Evolutionary conservation across 2,329 filamentous ascomycete species (phyloP).

Genomic region (Ascomycota sp.): DNA sequence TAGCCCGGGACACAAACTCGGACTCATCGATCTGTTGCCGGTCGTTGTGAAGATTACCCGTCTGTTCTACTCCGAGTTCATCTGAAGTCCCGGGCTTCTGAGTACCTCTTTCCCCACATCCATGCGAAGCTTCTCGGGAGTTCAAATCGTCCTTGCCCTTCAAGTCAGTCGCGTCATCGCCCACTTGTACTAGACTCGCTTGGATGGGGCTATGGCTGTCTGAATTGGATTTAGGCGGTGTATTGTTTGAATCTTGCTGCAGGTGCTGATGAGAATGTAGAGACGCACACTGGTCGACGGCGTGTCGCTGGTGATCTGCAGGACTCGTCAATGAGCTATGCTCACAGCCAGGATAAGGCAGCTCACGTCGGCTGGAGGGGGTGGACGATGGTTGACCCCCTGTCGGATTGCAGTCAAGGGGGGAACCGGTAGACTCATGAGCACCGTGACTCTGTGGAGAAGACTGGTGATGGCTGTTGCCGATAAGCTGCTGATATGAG

Average conservation of each 20-base stretch:
- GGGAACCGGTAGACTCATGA: slow-evolving; percentile 12
- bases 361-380: slow-evolving; percentile 16
- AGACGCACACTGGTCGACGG: slow-evolving; percentile 14
- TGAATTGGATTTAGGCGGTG: slow-evolving; percentile 11
- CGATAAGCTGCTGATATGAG: slow-evolving; percentile 17
- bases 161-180: slow-evolving; percentile 31
- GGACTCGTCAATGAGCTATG: slow-evolving; percentile 22
- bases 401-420: slow-evolving; percentile 26
- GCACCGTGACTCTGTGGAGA: slow-evolving; percentile 20
- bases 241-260: slow-evolving; percentile 5
- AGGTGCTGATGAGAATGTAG: slow-evolving; percentile 8
- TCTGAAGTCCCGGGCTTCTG: no score
- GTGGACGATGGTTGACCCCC: slow-evolving; percentile 21
- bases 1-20: no score
- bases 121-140: no score
- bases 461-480: slow-evolving; percentile 12
- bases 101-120: no score
- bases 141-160: no score
- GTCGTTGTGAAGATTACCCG: no score
- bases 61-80: no score
- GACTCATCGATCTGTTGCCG: no score
- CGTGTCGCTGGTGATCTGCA: slow-evolving; percentile 18
- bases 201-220: slow-evolving; percentile 14
- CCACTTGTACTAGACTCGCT: slow-evolving; percentile 48
- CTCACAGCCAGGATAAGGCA: slow-evolving; percentile 17